A percentile compares a stretch with the other conserved stretches of the same genome.
Conservation (phyloP, 1,284 basidiomycete species). For the Ganoderma resinaceum region DNA sequence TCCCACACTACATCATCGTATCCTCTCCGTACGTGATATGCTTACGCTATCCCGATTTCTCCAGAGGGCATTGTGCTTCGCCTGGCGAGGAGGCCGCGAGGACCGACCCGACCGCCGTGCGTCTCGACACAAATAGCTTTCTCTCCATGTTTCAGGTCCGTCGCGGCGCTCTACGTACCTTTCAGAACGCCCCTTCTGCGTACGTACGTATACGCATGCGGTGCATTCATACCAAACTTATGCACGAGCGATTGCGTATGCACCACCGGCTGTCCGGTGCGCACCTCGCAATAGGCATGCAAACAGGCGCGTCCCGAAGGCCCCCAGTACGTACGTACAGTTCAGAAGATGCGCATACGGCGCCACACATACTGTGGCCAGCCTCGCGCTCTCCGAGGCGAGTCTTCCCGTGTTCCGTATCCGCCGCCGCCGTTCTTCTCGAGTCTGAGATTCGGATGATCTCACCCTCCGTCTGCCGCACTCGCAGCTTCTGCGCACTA, state of each 20-base stretch:
- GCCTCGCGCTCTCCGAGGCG: not conserved
- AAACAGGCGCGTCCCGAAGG: constrained; percentile 4
- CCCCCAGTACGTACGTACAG: constrained; percentile 3
- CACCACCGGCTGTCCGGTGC: not conserved
- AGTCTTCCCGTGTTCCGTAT: constrained; percentile 1
- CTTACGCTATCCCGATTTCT: not conserved
- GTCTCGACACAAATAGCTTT: not conserved
- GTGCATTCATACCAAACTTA: not conserved
- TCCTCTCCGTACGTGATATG: not conserved
- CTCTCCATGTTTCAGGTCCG: not conserved
- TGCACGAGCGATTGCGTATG: constrained; percentile 2
- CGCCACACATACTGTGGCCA: not conserved
- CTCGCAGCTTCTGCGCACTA: not conserved
- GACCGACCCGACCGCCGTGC: not conserved
- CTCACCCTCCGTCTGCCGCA: not conserved
- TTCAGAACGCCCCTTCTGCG: not conserved
- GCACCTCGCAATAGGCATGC: constrained; percentile 1
- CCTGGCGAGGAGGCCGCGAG: not conserved
- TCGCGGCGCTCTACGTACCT: not conserved
- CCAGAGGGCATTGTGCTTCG: not conserved
- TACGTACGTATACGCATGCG: not conserved
- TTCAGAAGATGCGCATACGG: not conserved
- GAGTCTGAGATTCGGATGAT: not conserved
- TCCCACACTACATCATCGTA: not conserved
- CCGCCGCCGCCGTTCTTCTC: not conserved